Base-by-base conservation (phyloP, 345 rosid species). In the Sisymbrium irio region DNA sequence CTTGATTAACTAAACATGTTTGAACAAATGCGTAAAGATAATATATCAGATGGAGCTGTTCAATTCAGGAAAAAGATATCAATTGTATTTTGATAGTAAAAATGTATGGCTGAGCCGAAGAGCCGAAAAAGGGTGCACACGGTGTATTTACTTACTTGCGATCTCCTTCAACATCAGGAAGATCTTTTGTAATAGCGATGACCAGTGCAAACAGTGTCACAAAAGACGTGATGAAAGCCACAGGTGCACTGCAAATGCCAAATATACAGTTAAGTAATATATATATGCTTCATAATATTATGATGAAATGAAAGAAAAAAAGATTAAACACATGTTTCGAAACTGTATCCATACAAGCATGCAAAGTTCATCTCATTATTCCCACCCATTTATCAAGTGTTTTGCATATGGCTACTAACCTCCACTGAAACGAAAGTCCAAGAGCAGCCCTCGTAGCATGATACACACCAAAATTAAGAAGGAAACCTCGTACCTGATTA, bases 91-190 rank as follows among this genome's bases (percentile, higher is more conserved):
- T 15, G 45, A 39, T 8, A 10, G 6, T 44, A 55, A 30, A 9
- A 73, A 30, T 40, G 39, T 35, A 35, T 35, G 11, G 39, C 39
- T 35, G 39, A 35, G 39, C 11, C 39, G 2, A 33, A 33, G 37
- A 35, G 11, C 11, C 25, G 25, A 22, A 2, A 39, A 39, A 55
- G 7, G 28, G 62, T 67, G 35, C 25, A 69, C 9, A 7, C 41
- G 67, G 25, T 22, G 25, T 57, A 59, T 5, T 40, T 19, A 78
- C 93, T 85, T 85, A 94, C 98, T 89, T 91, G 80, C 92, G 93
- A 86, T 91, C 98, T 46, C 98, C 98, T 73, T 94, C 98, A 27
- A 91, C 95, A 73, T 91, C 96, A 36, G 97, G 95, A 74, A 94
- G 96, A 84, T 94, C 98, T 78, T 89, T 89, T 40, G 98, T 91